A percentile compares a stretch with the other conserved stretches of the same genome.
These are phyloP conservation scores for Candida sojae DNA, from an alignment of 1,139 yeast genomes.

Conservation along the genomic window DNA sequence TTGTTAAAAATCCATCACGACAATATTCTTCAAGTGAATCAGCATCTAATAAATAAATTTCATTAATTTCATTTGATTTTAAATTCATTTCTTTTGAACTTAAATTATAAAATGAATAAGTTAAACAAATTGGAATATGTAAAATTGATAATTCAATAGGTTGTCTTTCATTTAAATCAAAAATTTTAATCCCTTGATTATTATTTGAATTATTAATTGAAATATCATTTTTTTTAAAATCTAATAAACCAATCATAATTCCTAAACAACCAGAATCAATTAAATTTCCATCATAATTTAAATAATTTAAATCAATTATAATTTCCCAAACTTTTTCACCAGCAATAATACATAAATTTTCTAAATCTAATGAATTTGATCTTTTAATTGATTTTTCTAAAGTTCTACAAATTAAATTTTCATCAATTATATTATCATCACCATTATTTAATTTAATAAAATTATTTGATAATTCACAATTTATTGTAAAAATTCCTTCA, in stretches of 20 bases:
- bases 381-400: conserved; percentile 90
- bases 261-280: conserved; percentile 91
- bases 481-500: conserved; percentile 84
- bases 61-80: conserved; percentile 60
- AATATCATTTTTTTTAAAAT: conserved; percentile 82
- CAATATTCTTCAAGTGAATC: conserved; percentile 74
- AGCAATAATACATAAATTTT: conserved; percentile 85
- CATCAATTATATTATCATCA: conserved; percentile 43
- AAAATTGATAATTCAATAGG: conserved; percentile 84
- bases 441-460: background rate
- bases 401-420: conserved; percentile 72
- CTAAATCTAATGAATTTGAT: conserved; percentile 88
- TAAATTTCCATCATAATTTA: conserved; percentile 89
- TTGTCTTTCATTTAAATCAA: conserved; percentile 73
- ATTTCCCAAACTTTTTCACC: conserved; percentile 91
- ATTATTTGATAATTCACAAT: conserved; percentile 62
- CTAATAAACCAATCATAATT: conserved; percentile 82
- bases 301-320: conserved; percentile 84
- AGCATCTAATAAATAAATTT: conserved; percentile 75
- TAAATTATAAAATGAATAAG: conserved; percentile 77
- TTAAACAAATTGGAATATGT: conserved; percentile 90
- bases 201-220: conserved; percentile 63
- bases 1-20: conserved; percentile 77
- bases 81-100: conserved; percentile 63
- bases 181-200: conserved; percentile 52